Conservation (phyloP, 768 basidiomycete species). For the Rhodotorula taiwanensis region DNA sequence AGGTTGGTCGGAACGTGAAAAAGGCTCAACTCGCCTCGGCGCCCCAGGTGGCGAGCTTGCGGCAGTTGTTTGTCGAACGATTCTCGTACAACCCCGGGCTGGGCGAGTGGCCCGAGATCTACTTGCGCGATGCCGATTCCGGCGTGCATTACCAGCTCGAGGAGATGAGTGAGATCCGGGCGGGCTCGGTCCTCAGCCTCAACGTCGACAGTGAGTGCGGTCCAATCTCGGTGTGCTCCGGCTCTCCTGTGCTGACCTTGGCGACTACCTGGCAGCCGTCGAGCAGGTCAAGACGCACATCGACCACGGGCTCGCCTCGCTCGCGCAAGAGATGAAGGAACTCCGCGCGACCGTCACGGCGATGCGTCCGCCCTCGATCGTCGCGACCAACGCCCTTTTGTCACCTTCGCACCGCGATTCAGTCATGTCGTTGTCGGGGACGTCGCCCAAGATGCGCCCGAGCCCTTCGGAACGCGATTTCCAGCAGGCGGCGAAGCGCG, state of each 20-base stretch:
- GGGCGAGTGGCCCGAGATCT: constrained; percentile 49
- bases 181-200: constrained; percentile 77
- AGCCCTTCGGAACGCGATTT: constrained; percentile 28
- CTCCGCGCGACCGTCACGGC: constrained; percentile 60
- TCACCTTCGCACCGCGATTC: constrained; percentile 7
- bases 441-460: neutral
- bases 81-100: constrained; percentile 89
- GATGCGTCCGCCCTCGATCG: constrained; percentile 53
- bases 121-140: constrained; percentile 82
- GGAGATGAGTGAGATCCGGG: constrained; percentile 83
- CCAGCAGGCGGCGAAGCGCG: constrained; percentile 35
- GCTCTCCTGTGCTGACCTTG: neutral
- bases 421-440: constrained; percentile 28
- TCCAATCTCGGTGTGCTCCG: neutral
- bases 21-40: constrained; percentile 50
- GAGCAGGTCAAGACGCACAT: constrained; percentile 99
- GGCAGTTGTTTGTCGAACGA: constrained; percentile 85
- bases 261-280: constrained; percentile 56
- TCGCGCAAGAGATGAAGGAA: constrained; percentile 86
- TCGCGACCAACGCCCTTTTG: constrained; percentile 39
- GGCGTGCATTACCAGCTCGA: constrained; percentile 94
- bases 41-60: constrained; percentile 62
- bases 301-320: constrained; percentile 73
- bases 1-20: constrained; percentile 45
- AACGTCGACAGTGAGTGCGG: constrained; percentile 92